phyloP scores from a whole-genome alignment of 1,139 yeast genomes.

The Diutina catenulata region DNA sequence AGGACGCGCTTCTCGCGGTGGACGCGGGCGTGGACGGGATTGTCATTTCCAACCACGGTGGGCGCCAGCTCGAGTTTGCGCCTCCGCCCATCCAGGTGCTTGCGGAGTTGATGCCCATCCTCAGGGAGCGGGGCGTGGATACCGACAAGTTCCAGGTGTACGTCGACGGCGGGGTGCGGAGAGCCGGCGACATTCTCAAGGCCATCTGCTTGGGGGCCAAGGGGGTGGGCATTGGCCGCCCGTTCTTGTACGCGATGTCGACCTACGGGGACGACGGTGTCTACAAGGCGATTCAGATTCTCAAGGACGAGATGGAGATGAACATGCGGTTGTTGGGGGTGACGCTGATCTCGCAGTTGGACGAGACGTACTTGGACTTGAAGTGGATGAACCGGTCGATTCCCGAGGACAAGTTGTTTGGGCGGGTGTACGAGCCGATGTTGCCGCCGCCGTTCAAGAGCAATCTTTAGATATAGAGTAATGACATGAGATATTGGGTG shows the following conservation, averaged over 20 bases:
- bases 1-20: conserved; percentile 2
- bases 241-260: conserved; percentile 6
- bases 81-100: conserved; percentile 3
- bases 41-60: conserved; percentile 5
- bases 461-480: conserved; percentile 14
- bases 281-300: conserved; percentile 4
- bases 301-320: conserved; percentile 5
- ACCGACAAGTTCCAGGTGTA: conserved; percentile 4
- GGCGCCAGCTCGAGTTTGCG: conserved; percentile 3
- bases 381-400: conserved; percentile 10
- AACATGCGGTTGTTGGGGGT: conserved; percentile 6
- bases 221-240: conserved; percentile 6
- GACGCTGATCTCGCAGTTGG: conserved; percentile 6
- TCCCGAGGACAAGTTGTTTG: conserved; percentile 27
- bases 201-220: conserved; percentile 3
- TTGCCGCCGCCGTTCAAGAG: conserved; percentile 23
- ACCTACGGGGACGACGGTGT: conserved; percentile 6
- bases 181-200: conserved; percentile 5
- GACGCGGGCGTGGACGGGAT: conserved; percentile 5
- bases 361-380: conserved; percentile 7
- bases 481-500: no score
- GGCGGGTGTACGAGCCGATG: conserved; percentile 28
- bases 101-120: conserved; percentile 2
- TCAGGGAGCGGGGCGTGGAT: background rate
- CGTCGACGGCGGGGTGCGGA: conserved; percentile 6